Conservation (phyloP, 108 stramenopile species). For the Nitzschia palea region DNA sequence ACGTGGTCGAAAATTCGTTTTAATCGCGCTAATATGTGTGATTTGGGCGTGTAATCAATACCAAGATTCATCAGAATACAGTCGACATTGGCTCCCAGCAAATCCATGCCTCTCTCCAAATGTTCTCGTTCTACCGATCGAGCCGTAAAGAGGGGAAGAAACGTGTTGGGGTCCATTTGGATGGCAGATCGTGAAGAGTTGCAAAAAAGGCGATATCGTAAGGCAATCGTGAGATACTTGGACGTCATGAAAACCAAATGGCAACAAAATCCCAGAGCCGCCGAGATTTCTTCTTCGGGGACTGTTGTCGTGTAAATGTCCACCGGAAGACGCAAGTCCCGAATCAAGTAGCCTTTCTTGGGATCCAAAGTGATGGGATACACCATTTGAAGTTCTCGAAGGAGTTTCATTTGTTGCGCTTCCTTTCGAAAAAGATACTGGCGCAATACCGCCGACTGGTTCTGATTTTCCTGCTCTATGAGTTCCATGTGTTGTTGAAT, state of each 20-base stretch:
- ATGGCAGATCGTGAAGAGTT: slow-evolving; percentile 82
- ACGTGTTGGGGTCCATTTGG: slow-evolving; percentile 31
- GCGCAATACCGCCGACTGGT: not conserved
- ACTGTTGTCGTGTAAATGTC: slow-evolving; percentile 59
- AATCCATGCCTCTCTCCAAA: slow-evolving; percentile 62
- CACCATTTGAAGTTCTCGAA: slow-evolving; percentile 42
- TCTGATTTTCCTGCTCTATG: slow-evolving; percentile 10
- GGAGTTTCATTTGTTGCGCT: slow-evolving; percentile 36
- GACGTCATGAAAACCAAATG: slow-evolving; percentile 71
- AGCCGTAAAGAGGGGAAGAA: slow-evolving; percentile 79
- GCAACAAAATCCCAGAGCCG: slow-evolving; percentile 80
- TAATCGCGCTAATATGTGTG: slow-evolving; percentile 33
- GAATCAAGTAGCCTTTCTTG: slow-evolving; percentile 29
- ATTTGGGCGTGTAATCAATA: slow-evolving; percentile 20
- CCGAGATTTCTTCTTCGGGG: slow-evolving; percentile 78
- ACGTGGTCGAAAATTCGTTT: slow-evolving; percentile 23
- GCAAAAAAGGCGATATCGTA: slow-evolving; percentile 80
- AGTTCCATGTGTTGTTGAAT: slow-evolving; percentile 12
- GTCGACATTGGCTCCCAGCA: slow-evolving; percentile 79
- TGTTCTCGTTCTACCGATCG: slow-evolving; percentile 73
- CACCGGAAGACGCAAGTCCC: slow-evolving; percentile 49
- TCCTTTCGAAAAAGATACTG: slow-evolving; percentile 22
- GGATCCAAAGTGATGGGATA: slow-evolving; percentile 42
- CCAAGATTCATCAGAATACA: slow-evolving; percentile 50
- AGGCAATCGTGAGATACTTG: slow-evolving; percentile 78